phyloP scores from a whole-genome alignment of 345 rosid genomes.

The Lagerstroemia speciosa region DNA sequence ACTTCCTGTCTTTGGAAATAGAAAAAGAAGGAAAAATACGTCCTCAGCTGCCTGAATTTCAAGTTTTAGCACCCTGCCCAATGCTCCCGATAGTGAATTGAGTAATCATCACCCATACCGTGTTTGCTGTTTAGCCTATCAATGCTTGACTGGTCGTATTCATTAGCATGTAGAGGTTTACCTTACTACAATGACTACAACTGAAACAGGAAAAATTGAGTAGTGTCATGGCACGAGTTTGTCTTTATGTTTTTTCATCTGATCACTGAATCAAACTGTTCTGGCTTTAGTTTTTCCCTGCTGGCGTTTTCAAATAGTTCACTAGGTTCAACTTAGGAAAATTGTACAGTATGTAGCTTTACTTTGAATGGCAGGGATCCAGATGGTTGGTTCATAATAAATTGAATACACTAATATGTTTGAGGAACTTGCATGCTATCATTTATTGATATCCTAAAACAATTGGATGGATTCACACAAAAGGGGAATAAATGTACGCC shows the following conservation, averaged over 20 bases:
- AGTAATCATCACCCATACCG: neutral
- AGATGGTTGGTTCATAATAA: neutral
- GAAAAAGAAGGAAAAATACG: no score
- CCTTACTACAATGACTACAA: neutral
- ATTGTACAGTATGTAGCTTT: neutral
- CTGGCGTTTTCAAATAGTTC: neutral
- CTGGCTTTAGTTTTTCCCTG: neutral
- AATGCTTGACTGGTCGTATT: neutral
- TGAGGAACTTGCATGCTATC: neutral
- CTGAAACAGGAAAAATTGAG: neutral
- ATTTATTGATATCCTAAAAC: neutral
- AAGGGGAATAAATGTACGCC: neutral
- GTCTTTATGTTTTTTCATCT: neutral
- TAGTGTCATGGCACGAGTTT: neutral
- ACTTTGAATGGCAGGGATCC: neutral
- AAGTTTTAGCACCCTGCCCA: neutral
- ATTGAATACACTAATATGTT: neutral
- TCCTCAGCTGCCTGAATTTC: neutral
- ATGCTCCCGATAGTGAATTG: neutral
- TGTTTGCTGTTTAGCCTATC: neutral
- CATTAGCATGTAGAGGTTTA: neutral
- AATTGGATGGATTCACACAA: neutral
- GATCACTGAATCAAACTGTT: neutral
- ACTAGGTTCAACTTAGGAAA: neutral
- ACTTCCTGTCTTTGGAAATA: no score